A percentile compares a stretch with the other conserved stretches of the same genome.
These are phyloP conservation scores for barley (Hordeum vulgare) DNA, from an alignment of 176 grass and related monocot species.

Conservation along the genomic window DNA sequence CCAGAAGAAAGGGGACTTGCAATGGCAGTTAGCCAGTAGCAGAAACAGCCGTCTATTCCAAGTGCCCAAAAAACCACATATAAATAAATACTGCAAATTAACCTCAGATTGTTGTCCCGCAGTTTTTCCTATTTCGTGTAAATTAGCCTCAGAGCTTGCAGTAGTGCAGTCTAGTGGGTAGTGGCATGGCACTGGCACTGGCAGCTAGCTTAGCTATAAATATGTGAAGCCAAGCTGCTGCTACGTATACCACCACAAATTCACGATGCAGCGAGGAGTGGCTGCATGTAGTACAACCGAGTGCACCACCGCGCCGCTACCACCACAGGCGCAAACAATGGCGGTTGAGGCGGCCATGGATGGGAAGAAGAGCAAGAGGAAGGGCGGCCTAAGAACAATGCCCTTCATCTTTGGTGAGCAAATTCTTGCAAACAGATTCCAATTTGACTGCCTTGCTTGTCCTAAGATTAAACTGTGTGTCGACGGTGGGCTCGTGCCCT, in stretches of 20 bases:
- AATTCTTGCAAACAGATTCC: neutral
- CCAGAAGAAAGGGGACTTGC: neutral
- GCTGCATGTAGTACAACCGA: neutral
- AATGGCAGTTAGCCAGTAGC: neutral
- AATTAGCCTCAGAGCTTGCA: neutral
- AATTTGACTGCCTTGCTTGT: neutral
- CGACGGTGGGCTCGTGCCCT: too few relatives aligned
- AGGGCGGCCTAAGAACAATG: constrained; percentile 78
- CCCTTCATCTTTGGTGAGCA: constrained; percentile 77
- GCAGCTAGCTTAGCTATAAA: constrained; percentile 22
- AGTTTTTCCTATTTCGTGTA: neutral
- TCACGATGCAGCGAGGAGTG: neutral
- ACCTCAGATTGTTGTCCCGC: neutral
- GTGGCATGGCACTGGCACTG: neutral
- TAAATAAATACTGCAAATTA: neutral
- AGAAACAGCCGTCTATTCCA: neutral
- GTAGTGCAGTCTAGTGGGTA: neutral
- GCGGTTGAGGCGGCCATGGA: constrained; percentile 17
- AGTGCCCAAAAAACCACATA: neutral
- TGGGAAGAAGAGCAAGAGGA: constrained; percentile 7
- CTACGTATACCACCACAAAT: neutral
- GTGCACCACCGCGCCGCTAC: neutral
- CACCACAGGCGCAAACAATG: neutral
- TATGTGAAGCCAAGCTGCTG: neutral
- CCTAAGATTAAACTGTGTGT: neutral